Base-by-base conservation (phyloP, 2,329 filamentous ascomycete species). In the Botrytis paeoniae region DNA sequence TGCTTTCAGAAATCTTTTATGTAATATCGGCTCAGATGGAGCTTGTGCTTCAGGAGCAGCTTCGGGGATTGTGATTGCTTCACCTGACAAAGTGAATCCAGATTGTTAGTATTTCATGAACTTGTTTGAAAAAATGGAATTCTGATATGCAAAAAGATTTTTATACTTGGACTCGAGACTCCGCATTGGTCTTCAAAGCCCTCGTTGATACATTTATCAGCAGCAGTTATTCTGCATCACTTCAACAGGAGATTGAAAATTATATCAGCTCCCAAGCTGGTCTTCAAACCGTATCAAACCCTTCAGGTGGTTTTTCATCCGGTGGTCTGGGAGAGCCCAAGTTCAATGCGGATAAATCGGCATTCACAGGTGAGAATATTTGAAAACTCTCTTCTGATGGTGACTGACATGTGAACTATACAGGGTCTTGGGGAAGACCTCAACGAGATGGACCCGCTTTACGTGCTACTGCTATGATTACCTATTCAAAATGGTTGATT, bases 401-500 rank as follows among this genome's bases (percentile, higher is more conserved):
- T 32, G 39, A 59, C 48, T 69, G 65, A 69, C 51, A 43, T 57
- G 37, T 57, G 51, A 54, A 25, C 25, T 57, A 6, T 29, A 25
- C 35, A 69, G 65, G 80, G 20, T 70, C 83, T 9, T 95, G 93
- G 93, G 93, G 92, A 41, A 89, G 93, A 32, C 93, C 93, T 20
- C 93, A 96, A 82, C 86, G 91, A 60, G 93, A 96, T 81, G 93
- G 93, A 0, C 93, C 93, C 37, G 89, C 93, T 35, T 86, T 96
- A 57, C 87, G 93, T 69, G 93, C 92, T 1, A 93, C 89, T 63
- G 89, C 93, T 3, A 82, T 96, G 78, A 91, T 92, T 71, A 85
- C 85, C 0, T 96, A 95, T 79, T 88, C 91, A 10, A 89, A 91
- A 78, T 93, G 91, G 88, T 84, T 95, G 41, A 83, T 94, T 68